phyloP scores from a whole-genome alignment of 345 rosid genomes.

The Murraya paniculata region DNA sequence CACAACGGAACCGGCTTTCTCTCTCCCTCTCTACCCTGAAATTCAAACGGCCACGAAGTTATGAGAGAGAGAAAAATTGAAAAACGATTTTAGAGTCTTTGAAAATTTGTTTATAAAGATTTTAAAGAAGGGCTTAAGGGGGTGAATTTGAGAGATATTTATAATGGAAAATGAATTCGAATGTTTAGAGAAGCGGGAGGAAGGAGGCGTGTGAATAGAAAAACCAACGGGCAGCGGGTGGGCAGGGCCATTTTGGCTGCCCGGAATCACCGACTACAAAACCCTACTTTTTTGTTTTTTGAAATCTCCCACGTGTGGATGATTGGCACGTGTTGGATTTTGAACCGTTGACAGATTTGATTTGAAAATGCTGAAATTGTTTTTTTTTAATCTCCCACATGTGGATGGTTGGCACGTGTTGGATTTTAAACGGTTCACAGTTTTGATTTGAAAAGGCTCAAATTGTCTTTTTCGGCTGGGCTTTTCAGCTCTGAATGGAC shows the following conservation, averaged over 20 bases:
- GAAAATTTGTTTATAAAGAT: background rate
- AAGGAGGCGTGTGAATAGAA: background rate
- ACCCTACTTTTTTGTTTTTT: constrained; percentile 29
- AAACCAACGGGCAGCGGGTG: constrained; percentile 21
- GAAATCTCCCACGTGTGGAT: constrained; percentile 32
- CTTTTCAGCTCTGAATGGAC: background rate
- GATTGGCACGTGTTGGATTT: constrained; percentile 1
- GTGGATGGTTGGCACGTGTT: constrained; percentile 5
- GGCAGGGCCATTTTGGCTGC: constrained; percentile 24
- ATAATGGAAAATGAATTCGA: constrained; percentile 34
- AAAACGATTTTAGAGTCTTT: background rate
- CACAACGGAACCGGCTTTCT: constrained; percentile 22
- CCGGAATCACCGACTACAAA: constrained; percentile 23
- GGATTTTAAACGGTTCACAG: background rate
- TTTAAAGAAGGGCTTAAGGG: background rate
- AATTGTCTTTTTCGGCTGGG: background rate
- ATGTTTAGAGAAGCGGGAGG: constrained; percentile 71
- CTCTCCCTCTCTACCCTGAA: background rate
- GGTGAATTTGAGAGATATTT: background rate
- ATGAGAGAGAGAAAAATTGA: background rate
- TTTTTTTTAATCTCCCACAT: constrained; percentile 25
- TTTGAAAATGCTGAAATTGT: background rate
- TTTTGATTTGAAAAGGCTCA: background rate
- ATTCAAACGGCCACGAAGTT: background rate
- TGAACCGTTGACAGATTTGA: too few relatives aligned